Percentiles rank a stretch among this genome's conserved stretches.
phyloP scores from a whole-genome alignment of 73 alveolate genomes.

The Stentor coeruleus region DNA sequence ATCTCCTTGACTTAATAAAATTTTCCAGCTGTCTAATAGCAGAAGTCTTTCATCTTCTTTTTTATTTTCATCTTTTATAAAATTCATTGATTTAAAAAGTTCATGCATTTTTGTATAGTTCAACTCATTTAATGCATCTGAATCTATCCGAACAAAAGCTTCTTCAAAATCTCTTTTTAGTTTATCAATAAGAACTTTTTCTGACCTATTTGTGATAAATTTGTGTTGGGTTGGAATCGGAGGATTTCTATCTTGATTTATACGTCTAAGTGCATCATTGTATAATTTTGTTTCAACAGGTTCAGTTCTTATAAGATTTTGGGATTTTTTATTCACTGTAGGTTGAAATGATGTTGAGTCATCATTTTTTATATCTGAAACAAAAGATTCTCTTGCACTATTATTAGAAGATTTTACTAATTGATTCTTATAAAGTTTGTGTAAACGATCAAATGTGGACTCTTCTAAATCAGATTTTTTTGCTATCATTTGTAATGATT shows the following conservation, averaged over 20 bases:
- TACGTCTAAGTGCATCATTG: conserved; percentile 10
- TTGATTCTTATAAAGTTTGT: background rate
- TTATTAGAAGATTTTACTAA: no score
- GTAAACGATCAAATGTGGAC: background rate
- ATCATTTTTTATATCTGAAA: background rate
- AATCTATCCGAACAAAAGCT: background rate
- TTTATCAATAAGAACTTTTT: conserved; percentile 16
- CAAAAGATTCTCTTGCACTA: background rate
- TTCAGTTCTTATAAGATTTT: background rate
- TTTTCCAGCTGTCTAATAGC: background rate
- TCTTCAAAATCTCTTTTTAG: conserved; percentile 19
- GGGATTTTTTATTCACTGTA: conserved; percentile 16
- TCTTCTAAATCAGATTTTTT: conserved; percentile 14
- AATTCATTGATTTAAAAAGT: background rate
- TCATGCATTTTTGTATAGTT: conserved; percentile 4
- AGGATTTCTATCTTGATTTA: background rate
- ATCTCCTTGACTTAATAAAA: background rate
- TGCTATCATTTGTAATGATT: conserved; percentile 16
- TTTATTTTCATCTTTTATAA: background rate
- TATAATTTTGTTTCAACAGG: conserved; percentile 11
- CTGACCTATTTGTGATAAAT: background rate
- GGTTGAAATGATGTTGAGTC: background rate
- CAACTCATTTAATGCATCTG: background rate
- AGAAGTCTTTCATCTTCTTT: conserved; percentile 14
- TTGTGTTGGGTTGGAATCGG: background rate